A percentile compares a stretch with the other conserved stretches of the same genome.
These are phyloP conservation scores for Calonectria pteridis DNA, from an alignment of 2,329 filamentous ascomycete genomes.

Conservation along the genomic window DNA sequence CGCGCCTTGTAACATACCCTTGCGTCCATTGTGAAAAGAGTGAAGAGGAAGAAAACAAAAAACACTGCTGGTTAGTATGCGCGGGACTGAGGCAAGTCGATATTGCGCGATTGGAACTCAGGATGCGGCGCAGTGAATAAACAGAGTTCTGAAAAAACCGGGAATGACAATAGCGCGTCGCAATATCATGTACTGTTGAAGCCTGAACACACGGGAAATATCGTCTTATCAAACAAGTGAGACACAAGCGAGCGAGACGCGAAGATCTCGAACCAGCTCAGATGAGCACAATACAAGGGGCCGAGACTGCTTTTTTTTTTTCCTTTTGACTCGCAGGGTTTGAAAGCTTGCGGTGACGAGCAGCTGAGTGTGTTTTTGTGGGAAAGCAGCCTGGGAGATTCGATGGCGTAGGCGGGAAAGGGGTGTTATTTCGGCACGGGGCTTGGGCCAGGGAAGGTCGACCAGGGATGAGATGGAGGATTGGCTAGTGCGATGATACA, in stretches of 20 bases:
- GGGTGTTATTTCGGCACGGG: slow-evolving; percentile 42
- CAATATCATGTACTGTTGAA: slow-evolving; percentile 25
- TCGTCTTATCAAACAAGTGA: slow-evolving; percentile 14
- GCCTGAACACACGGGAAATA: slow-evolving; percentile 6
- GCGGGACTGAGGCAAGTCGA: slow-evolving; percentile 31
- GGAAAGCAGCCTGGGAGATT: slow-evolving; percentile 22
- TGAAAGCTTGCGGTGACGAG: slow-evolving; percentile 14
- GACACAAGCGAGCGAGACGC: slow-evolving; percentile 17
- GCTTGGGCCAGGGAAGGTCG: slow-evolving; percentile 40
- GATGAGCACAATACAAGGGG: slow-evolving; percentile 12
- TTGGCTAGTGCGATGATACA: slow-evolving; percentile 24
- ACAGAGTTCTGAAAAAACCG: slow-evolving; percentile 7
- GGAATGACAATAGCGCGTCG: slow-evolving; percentile 25
- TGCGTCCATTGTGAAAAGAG: slow-evolving; percentile 50
- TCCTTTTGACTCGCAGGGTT: not conserved
- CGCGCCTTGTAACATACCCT: slow-evolving; percentile 46
- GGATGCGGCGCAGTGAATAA: slow-evolving; percentile 20
- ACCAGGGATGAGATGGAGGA: slow-evolving; percentile 37
- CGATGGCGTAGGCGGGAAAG: slow-evolving; percentile 41
- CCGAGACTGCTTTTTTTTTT: slow-evolving; percentile 9
- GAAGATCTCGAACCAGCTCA: slow-evolving; percentile 24
- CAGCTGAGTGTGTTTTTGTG: slow-evolving; percentile 15
- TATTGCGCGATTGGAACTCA: slow-evolving; percentile 38
- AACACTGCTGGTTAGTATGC: slow-evolving; percentile 26
- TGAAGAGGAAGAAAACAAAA: slow-evolving; percentile 12